Evolutionary conservation across 257 asterid genomes (phyloP).

Genomic region (Prunella vulgaris): DNA sequence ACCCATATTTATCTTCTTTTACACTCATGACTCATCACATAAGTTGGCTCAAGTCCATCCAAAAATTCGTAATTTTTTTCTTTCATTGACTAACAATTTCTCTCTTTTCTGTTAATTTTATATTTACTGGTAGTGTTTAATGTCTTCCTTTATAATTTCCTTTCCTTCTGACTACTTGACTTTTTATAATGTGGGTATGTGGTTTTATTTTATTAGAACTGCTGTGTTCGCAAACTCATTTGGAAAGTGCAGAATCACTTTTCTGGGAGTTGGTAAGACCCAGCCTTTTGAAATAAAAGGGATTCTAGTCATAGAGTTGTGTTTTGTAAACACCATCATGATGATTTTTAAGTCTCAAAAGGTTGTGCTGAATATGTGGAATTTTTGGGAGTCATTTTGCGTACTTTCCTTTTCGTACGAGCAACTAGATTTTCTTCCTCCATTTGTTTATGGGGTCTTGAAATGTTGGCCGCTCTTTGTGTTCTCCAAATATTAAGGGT

Average conservation of each 20-base stretch:
- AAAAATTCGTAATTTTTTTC: neutral
- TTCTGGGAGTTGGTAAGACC: too few relatives aligned
- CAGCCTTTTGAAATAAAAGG: too few relatives aligned
- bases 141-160: neutral
- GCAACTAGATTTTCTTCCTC: neutral
- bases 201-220: slow-evolving; percentile 1
- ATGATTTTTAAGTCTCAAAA: neutral
- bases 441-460: neutral
- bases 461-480: neutral
- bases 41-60: neutral
- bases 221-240: neutral
- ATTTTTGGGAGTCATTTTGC: neutral
- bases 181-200: neutral
- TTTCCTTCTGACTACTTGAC: neutral
- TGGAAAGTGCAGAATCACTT: too few relatives aligned
- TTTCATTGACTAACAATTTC: neutral
- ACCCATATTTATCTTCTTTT: neutral
- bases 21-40: neutral
- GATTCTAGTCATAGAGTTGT: too few relatives aligned
- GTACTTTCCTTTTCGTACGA: neutral
- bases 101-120: neutral
- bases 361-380: neutral
- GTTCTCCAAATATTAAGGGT: neutral
- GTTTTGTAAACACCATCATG: too few relatives aligned
- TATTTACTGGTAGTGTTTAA: neutral